Conservation (phyloP, 371 early-diverging fungal genomes). For the Saksenaea vasiformis region DNA sequence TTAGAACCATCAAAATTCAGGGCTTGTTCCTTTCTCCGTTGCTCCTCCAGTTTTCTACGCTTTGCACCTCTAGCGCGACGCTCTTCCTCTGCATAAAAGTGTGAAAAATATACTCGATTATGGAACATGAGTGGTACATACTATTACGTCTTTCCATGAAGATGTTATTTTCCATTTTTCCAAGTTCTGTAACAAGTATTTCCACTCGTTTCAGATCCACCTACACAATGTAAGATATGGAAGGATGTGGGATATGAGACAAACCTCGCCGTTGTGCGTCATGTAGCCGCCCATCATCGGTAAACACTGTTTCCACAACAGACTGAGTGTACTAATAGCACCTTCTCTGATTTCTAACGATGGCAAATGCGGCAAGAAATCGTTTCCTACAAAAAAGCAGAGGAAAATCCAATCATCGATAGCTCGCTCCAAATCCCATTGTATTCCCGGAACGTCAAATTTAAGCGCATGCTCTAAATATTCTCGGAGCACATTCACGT, state of each 20-base stretch:
- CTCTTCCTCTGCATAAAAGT: conserved; percentile 32
- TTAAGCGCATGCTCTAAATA: conserved; percentile 88
- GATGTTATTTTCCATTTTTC: conserved; percentile 82
- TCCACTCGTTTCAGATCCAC: conserved; percentile 81
- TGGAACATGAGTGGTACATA: conserved; percentile 32
- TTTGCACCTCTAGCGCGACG: conserved; percentile 39
- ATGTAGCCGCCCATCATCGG: conserved; percentile 83
- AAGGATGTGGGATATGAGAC: not conserved
- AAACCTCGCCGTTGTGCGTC: conserved; percentile 78
- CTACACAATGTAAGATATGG: conserved; percentile 2
- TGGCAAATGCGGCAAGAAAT: conserved; percentile 99
- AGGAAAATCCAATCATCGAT: conserved; percentile 99
- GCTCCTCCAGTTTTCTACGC: conserved; percentile 47
- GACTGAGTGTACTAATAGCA: conserved; percentile 90
- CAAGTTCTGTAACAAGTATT: conserved; percentile 79
- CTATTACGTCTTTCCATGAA: conserved; percentile 76
- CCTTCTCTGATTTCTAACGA: conserved; percentile 97
- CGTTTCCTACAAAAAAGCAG: conserved; percentile 99
- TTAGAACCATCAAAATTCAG: conserved; percentile 24
- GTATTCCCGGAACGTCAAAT: conserved; percentile 63
- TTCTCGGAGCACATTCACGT: conserved; percentile 90
- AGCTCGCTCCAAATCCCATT: conserved; percentile 88
- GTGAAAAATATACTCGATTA: not conserved
- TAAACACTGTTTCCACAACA: conserved; percentile 83
- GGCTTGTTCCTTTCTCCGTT: conserved; percentile 40